Conservation (phyloP, 73 alveolate genomes). For the Effrenium voratum region DNA sequence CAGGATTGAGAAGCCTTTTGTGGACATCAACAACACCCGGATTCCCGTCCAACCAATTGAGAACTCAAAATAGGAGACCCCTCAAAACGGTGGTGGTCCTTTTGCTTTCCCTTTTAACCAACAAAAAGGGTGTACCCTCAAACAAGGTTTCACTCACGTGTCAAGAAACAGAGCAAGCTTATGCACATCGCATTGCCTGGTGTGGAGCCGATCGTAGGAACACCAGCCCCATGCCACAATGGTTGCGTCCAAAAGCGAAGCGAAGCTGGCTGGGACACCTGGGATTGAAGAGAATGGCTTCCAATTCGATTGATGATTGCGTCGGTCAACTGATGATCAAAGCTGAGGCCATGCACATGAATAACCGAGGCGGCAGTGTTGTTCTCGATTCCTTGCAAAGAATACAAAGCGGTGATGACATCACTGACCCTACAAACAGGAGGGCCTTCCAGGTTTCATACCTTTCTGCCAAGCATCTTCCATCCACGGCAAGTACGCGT, state of each 20-base stretch:
- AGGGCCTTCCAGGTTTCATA: not conserved
- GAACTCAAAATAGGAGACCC: too few relatives aligned
- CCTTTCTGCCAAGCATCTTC: conserved; percentile 22
- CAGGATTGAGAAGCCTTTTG: not conserved
- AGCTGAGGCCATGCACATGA: conserved; percentile 27
- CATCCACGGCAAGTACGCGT: conserved; percentile 70
- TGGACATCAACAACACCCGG: too few relatives aligned
- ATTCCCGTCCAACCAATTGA: too few relatives aligned
- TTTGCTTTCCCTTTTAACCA: too few relatives aligned
- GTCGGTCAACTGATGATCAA: not conserved
- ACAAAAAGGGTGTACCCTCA: not conserved
- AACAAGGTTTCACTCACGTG: not conserved
- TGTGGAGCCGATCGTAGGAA: conserved; percentile 17
- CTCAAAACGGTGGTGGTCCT: too few relatives aligned
- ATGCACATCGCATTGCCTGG: conserved; percentile 30
- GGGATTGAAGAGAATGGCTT: not conserved
- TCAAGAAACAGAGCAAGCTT: not conserved
- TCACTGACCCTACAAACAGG: not conserved
- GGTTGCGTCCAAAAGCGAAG: conserved; percentile 75
- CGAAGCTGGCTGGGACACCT: conserved; percentile 50
- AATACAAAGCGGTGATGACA: too few relatives aligned
- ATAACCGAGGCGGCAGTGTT: conserved; percentile 81
- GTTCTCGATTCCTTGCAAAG: conserved; percentile 93
- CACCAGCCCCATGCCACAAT: conserved; percentile 58
- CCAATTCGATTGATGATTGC: not conserved